Evolutionary conservation across 2,329 filamentous ascomycete species (phyloP), one percentile per base, ranked within the genome.

Genomic region (Penicillium sp.): DNA sequence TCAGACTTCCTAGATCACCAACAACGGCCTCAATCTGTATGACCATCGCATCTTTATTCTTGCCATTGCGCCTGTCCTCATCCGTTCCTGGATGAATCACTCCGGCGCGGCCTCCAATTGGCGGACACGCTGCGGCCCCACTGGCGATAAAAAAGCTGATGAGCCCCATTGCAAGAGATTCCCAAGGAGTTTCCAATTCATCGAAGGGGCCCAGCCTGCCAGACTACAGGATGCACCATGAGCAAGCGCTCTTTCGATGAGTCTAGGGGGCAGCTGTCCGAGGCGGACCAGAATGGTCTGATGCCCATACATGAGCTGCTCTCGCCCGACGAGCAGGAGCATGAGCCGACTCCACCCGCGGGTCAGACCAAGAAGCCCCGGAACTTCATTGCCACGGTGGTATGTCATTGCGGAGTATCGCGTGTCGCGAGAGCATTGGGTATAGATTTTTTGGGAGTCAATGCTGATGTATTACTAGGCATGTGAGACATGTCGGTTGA

Each of bases 401-500:
- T 76, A 66, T 48, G 73, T 68, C 26, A 37, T 7, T n/a, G 0
- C 51, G 46, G n/a, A 25, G 19, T 13, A 14, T 0, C 49, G 46
- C 11, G 11, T 14, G 19, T 25, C 28, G 25, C 28, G 22, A 8
- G 7, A 4, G 37, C 30, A 22, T 16, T 8, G 26, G 35, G 2
- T 25, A 22, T 11, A 14, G 14, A 8, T n/a, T 10, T 10, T 22
- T 28, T 7, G 22, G 40, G 19, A 43, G 37, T n/a, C 16, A 2
- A 19, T n/a, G 40, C 42, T 56, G 19, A 56, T 11, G n/a, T 4
- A 40, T 26, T 11, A 55, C 62, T 63, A 81, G 82, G 83, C 83
- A 2, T 85, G 83, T 66, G 82, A 85, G 66, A 79, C 78, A 16
- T 85, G 83, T 67, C 77, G 83, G 28, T 72, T 80, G 52, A 82